Base-by-base conservation (phyloP, 225 moss, liverwort and hornwort species). In the Ulota crispa region DNA sequence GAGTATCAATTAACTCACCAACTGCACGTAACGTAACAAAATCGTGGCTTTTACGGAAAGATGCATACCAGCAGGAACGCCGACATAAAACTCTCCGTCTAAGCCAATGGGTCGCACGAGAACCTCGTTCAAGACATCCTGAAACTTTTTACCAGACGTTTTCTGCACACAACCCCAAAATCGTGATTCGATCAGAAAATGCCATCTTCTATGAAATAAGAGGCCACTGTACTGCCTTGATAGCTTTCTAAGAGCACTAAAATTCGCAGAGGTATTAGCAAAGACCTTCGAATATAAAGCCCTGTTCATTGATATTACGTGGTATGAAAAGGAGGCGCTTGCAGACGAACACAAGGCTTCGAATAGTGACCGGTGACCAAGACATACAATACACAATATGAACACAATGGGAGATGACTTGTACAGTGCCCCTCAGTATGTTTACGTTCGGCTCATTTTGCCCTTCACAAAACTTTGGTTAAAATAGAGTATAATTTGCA, bases 61-160 rank as follows among this genome's bases (percentile, higher is more conserved):
- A 9, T 53, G 2, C 56, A 76, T 91, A 96, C 97, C 97, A 85
- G 97, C 93, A 45, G 94, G 86, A 73, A 98, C 70, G 36, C 97
- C 97, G 64, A 98, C 83, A 79, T 95, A 98, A 81, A 95, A 98
- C 68, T 98, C 97, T 73, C 97, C 97, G 63, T 91, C 72, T 71
- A 95, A 89, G 28, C 91, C 84, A 79, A 95, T 69, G 64, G 94
- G 89, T 59, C 71, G 50, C 43, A 95, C 94, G 31, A 98, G 80
- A 64, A 81, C 91, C 50, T 94, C 92, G 70, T 94, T 90, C 84
- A 98, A 68, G 66, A 98, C 82, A 16, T 92, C 91, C 84, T 98
- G 95, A 68, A 95, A 98, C 59, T 83, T 87, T 77, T 68, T 90
- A 47, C 94, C 94, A n/a, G 91, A 85, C 12, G 89, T 85, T 93